These are phyloP conservation scores for Hirsutella thompsonii DNA, from an alignment of 2,329 filamentous ascomycete species.

Conservation along the genomic window DNA sequence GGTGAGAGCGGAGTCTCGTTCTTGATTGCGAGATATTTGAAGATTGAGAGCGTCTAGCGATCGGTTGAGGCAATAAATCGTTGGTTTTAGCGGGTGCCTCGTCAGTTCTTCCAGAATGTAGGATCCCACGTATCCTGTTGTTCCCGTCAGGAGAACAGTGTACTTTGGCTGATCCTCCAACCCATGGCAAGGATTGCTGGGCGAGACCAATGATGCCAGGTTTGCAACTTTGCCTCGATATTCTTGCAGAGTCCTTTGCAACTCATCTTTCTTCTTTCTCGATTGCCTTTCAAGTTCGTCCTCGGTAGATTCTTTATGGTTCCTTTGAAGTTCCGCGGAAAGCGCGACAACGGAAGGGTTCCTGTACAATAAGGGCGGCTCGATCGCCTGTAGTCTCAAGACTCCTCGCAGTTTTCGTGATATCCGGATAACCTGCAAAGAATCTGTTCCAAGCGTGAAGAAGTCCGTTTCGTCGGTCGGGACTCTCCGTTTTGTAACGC, in stretches of 20 bases:
- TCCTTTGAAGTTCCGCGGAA: neutral
- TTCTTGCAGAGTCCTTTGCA: neutral
- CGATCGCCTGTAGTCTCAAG: neutral
- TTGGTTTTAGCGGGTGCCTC: neutral
- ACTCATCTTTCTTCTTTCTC: neutral
- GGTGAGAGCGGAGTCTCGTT: neutral
- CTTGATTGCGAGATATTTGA: neutral
- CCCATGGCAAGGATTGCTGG: too few species aligned
- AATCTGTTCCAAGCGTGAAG: conserved; percentile 5
- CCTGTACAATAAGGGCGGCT: neutral
- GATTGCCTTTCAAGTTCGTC: neutral
- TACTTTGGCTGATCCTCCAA: too few species aligned
- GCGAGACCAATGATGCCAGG: neutral
- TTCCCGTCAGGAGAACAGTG: conserved; percentile 4
- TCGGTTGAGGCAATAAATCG: conserved; percentile 4
- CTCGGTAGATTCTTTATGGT: neutral
- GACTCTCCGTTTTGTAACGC: neutral
- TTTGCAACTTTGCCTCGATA: neutral
- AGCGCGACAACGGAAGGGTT: neutral
- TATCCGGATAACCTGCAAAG: conserved; percentile 1
- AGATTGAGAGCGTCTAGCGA: neutral
- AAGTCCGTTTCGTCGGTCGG: conserved; percentile 1
- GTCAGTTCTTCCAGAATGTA: conserved; percentile 3
- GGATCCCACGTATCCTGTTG: conserved; percentile 5
- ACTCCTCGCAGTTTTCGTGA: neutral